Evolutionary conservation across 371 early-diverging fungal genomes (phyloP).

Genomic region (Capillidium heterosporum): DNA sequence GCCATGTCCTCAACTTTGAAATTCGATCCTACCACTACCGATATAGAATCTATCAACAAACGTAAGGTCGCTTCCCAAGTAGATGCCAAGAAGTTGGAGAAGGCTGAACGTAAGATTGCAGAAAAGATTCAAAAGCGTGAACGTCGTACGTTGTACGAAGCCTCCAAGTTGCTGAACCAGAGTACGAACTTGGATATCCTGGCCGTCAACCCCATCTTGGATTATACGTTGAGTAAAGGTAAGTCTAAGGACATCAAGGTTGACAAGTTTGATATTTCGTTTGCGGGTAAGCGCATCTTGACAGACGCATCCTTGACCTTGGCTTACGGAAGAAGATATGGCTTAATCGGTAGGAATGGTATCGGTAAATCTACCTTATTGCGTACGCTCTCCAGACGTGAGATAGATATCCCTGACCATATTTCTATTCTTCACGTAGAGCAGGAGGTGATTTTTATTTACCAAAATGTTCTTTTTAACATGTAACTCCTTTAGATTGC

Average conservation of each 20-base stretch:
- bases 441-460: constrained; percentile 56
- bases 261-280: constrained; percentile 90
- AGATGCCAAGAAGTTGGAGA: constrained; percentile 72
- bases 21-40: constrained; percentile 22
- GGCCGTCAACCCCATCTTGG: constrained; percentile 62
- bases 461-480: not conserved
- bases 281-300: constrained; percentile 85
- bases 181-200: constrained; percentile 41
- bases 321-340: constrained; percentile 84
- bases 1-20: constrained; percentile 31
- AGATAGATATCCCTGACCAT: constrained; percentile 70
- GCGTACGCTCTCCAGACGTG: constrained; percentile 77
- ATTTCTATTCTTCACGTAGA: constrained; percentile 91
- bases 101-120: constrained; percentile 84
- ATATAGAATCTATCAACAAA: constrained; percentile 44
- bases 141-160: constrained; percentile 45
- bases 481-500: constrained; percentile 31
- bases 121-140: constrained; percentile 75
- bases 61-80: constrained; percentile 67
- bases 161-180: constrained; percentile 51
- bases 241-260: constrained; percentile 87
- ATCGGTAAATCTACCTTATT: constrained; percentile 93
- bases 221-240: constrained; percentile 66
- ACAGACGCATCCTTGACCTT: constrained; percentile 67
- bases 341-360: constrained; percentile 98